Conservation (phyloP, 306 rosid species). For the Quercus robur region DNA sequence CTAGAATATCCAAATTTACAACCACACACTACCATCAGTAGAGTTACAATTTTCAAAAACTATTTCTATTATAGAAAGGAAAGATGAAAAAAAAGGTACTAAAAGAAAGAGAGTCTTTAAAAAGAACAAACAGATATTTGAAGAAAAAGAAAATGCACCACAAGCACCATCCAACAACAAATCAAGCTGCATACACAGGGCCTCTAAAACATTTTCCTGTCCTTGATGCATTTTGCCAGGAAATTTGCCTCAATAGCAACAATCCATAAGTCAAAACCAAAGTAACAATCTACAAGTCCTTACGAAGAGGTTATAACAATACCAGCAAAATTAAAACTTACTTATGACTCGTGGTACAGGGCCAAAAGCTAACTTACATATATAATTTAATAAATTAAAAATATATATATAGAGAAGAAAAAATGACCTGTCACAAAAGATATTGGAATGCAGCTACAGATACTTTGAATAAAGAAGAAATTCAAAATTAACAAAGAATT, state of each 20-base stretch:
- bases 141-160: not conserved
- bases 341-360: too few species aligned
- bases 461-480: not conserved
- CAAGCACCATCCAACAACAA: not conserved
- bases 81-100: not conserved
- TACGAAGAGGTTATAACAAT: not conserved
- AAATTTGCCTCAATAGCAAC: not conserved
- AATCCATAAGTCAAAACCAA: not conserved
- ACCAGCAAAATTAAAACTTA: not conserved
- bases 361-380: too few species aligned
- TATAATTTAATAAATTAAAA: too few species aligned
- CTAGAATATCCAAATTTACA: not conserved
- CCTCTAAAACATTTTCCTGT: not conserved
- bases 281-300: not conserved
- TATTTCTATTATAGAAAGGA: not conserved
- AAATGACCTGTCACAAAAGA: not conserved
- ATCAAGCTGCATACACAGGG: not conserved
- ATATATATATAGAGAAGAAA: too few species aligned
- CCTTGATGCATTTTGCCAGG: not conserved
- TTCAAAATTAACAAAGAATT: not conserved
- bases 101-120: not conserved
- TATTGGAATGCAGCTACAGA: too few species aligned
- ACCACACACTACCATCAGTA: not conserved
- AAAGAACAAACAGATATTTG: not conserved
- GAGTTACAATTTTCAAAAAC: not conserved